Evolutionary conservation across 352 stramenopile species (phyloP), one percentile per base, ranked within the genome.

Genomic region (Pythium phragmitis): DNA sequence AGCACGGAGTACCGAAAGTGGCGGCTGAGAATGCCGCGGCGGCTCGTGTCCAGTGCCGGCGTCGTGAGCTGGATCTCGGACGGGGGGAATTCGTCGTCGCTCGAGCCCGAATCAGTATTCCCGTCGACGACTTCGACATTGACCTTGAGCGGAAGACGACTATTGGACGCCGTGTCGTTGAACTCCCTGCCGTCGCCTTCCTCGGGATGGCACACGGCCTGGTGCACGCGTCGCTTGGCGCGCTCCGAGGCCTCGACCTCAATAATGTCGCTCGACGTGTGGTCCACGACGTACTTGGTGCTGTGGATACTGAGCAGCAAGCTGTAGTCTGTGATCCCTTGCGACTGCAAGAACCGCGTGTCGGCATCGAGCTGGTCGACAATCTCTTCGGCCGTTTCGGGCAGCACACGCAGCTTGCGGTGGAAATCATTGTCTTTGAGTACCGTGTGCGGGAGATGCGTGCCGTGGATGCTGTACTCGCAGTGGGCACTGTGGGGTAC

Each of bases 321-420:
- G 23, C 80, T 93, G 70, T 97, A 97, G 73, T 97, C 89, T 73
- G 95, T 97, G 65, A 97, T 91, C 17, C 88, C 88, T 64, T 94
- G 80, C 11, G 75, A 67, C 23, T 78, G 76, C 33, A 96, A 62
- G 45, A 96, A 96, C 7, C 75, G 75, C 57, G 75, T 90, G 51
- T 96, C 88, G 12, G 61, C 73, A 47, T 87, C 77, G 23, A 96
- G 73, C 59, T 93, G 82, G 1, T 63, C 57, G 21, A 93, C 76
- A 36, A 93, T 77, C 19, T 75, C 76, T 17, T 83, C 66, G 30
- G 83, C 83, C 75, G 57, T 50, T 43, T 90, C 77, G 12, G 81
- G 72, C 19, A 86, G 68, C 30, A 94, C 77, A 11, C 82, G 84
- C 39, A 96, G 70, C 64, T 94, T 93, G 19, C 82, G 80, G 54